Conservation (phyloP, 805 yeast species). For the Pichia pseudocactophila region DNA sequence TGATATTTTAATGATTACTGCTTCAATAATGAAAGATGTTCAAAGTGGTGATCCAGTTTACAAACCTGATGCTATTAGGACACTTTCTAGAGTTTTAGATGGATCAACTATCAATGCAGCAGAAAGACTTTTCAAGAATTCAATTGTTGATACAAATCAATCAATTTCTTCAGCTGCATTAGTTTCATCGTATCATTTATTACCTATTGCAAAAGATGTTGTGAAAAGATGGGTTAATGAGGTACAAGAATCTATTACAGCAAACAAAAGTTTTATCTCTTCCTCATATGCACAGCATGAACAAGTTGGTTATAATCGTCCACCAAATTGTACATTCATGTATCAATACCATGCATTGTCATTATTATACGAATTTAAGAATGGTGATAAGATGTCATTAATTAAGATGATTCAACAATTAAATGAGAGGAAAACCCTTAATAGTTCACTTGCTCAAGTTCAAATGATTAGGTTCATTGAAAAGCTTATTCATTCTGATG, state of each 20-base stretch:
- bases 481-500: conserved; percentile 63
- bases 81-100: conserved; percentile 83
- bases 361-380: conserved; percentile 74
- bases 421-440: conserved; percentile 48
- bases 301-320: conserved; percentile 43
- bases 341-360: conserved; percentile 96
- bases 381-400: conserved; percentile 89
- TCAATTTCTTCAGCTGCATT: conserved; percentile 89
- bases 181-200: conserved; percentile 79
- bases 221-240: conserved; percentile 93
- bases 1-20: conserved; percentile 94
- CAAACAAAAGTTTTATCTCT: conserved; percentile 45
- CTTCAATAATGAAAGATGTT: conserved; percentile 96
- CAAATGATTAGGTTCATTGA: conserved; percentile 79
- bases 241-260: conserved; percentile 79
- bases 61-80: conserved; percentile 92
- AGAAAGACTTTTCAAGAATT: conserved; percentile 85
- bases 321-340: conserved; percentile 66
- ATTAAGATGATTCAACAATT: conserved; percentile 82
- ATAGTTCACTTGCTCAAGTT: conserved; percentile 74
- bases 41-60: conserved; percentile 80
- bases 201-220: conserved; percentile 84
- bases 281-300: conserved; percentile 45
- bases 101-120: conserved; percentile 85
- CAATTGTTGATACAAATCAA: conserved; percentile 86